These are phyloP conservation scores for Capsicum baccatum DNA, from an alignment of 257 asterid genomes.

Conservation along the genomic window DNA sequence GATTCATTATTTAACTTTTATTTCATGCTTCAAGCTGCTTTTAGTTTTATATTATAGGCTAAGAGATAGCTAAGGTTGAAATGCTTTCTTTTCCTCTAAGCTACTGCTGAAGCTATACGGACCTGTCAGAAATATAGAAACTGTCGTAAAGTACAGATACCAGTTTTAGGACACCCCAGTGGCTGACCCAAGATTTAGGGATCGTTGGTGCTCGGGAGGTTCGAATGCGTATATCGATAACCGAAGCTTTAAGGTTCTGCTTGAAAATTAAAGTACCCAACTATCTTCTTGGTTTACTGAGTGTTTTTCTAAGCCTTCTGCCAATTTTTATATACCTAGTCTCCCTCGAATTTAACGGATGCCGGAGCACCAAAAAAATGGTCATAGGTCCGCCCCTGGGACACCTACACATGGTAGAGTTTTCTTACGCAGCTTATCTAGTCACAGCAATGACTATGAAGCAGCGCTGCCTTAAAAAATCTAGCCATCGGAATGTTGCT, in stretches of 20 bases:
- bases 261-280: too few species aligned
- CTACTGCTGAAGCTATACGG: neutral
- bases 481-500: neutral
- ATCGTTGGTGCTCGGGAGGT: too few species aligned
- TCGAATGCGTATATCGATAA: too few species aligned
- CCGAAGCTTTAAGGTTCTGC: too few species aligned
- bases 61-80: neutral
- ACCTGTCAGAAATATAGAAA: neutral
- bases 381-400: too few species aligned
- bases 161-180: neutral
- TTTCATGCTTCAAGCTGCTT: slow-evolving; percentile 10
- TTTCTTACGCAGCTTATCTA: neutral
- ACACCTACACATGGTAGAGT: neutral
- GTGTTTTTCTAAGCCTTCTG: too few species aligned
- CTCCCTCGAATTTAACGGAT: too few species aligned
- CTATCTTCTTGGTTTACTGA: too few species aligned
- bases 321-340: too few species aligned
- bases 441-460: neutral
- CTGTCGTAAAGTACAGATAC: neutral
- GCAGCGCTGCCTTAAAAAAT: neutral
- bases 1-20: neutral
- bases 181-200: too few species aligned
- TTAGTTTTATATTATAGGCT: neutral
- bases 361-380: too few species aligned
- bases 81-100: neutral